Base-by-base conservation (phyloP, 2,329 filamentous ascomycete genomes). In the Pseudovirgaria hyperparasitica region DNA sequence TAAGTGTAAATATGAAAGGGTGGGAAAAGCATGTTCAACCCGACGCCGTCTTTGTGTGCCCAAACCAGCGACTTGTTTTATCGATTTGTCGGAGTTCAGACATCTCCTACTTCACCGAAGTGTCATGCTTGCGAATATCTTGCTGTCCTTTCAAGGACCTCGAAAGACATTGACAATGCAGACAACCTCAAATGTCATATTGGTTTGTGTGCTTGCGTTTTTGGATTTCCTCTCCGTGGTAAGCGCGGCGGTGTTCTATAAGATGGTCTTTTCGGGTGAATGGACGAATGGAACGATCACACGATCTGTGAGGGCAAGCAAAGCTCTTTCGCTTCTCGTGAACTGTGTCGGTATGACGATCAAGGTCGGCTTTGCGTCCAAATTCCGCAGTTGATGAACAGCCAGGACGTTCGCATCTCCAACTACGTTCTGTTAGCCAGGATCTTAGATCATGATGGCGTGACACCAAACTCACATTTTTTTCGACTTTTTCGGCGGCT, bases 231-330 rank as follows among this genome's bases (percentile, higher is more conserved):
- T 60, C 45, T 29, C 63, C 57, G 40, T 74, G 70, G 33, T 62
- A 69, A 22, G 65, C 65, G 27, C 70, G 52, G 27, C 67, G 43
- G 42, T 75, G 70, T 40, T 73, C 70, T 20, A 56, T 57, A 21
- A 71, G 51, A 40, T 74, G 70, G 39, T 75, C 70, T 27, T 60
- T 55, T 5, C 70, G 56, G 4, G 63, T 63, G 39, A 73, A 74
- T 1, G 67, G 69, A 32, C 49, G 50, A 22, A 45, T 40, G 14
- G 38, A 46, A 7, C 49, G 45, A n/a, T 38, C 42, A 33, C 49
- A 52, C 19, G 36, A 35, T 1, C 42, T 35, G 2, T 50, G 42
- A 2, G 38, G 39, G 32, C 49, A 52, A 1, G 49, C 48, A 19
- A 41, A 52, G 12, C 13, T 17, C 15, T 31, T 31, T 6, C 22